Conservation (phyloP, 2,329 filamentous ascomycete species). For the Fusarium nygamai region DNA sequence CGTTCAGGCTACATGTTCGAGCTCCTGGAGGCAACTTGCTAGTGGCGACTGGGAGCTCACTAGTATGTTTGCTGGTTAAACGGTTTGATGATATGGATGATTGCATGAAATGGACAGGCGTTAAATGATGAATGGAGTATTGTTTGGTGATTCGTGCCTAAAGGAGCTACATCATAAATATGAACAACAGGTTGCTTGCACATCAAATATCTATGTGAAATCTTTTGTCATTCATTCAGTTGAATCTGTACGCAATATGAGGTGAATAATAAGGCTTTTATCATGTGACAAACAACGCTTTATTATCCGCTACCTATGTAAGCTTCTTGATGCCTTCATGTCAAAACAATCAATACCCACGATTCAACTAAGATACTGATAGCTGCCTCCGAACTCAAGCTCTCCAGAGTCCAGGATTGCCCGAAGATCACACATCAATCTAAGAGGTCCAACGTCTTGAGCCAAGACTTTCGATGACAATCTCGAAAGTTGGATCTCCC, state of each 20-base stretch:
- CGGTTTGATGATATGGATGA: slow-evolving; percentile 1
- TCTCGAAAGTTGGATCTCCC: not conserved
- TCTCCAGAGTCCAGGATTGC: not conserved
- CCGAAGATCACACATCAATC: not conserved
- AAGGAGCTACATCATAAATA: slow-evolving; percentile 11
- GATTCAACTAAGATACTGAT: not conserved
- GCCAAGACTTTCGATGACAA: not conserved
- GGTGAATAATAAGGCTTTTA: not conserved
- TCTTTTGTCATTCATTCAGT: not conserved
- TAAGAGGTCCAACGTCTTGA: not conserved
- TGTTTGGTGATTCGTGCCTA: slow-evolving; percentile 14
- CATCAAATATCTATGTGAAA: not conserved
- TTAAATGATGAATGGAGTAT: slow-evolving; percentile 32
- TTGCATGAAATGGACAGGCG: slow-evolving; percentile 22
- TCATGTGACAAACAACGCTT: not conserved
- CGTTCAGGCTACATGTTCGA: slow-evolving; percentile 40
- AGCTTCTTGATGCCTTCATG: not conserved
- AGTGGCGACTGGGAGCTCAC: slow-evolving; percentile 44
- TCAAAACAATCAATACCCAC: not conserved
- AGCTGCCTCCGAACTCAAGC: not conserved
- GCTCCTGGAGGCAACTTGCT: slow-evolving; percentile 43
- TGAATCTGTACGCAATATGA: not conserved
- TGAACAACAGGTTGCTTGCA: not conserved
- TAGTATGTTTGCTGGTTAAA: slow-evolving; percentile 42
- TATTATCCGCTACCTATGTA: not conserved